phyloP scores from a whole-genome alignment of 23 red algal species.

The Cyanidiococcus yangmingshanensis region DNA sequence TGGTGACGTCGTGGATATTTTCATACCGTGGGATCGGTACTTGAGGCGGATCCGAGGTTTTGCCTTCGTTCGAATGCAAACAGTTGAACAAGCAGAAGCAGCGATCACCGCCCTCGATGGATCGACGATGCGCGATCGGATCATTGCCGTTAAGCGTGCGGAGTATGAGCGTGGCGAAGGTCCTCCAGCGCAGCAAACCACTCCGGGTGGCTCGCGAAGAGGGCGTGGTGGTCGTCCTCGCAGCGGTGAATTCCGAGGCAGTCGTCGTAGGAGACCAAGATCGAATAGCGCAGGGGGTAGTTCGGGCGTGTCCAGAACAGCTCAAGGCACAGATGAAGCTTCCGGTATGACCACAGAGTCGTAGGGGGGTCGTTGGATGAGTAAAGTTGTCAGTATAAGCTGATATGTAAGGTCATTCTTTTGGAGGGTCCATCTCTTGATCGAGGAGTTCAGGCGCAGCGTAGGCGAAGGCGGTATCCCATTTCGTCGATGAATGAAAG shows the following conservation, averaged over 20 bases:
- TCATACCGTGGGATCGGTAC: constrained; percentile 7
- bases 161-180: constrained; percentile 11
- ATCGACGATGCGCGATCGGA: background rate
- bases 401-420: too few species aligned
- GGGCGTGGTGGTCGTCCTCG: background rate
- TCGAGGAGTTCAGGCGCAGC: too few species aligned
- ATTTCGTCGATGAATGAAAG: too few species aligned
- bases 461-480: too few species aligned
- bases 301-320: background rate
- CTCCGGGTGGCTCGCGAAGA: background rate
- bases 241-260: background rate
- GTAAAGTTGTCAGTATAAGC: too few species aligned
- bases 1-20: background rate
- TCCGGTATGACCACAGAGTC: background rate
- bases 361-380: too few species aligned
- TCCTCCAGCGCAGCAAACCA: background rate
- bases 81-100: background rate
- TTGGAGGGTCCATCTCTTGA: too few species aligned
- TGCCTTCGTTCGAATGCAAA: constrained; percentile 13
- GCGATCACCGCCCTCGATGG: background rate
- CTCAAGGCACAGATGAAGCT: background rate
- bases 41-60: background rate
- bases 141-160: constrained; percentile 5
- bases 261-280: background rate
- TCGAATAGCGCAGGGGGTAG: background rate